phyloP scores from a whole-genome alignment of 2,329 filamentous ascomycete species.

The Calonectria multiphialidica region DNA sequence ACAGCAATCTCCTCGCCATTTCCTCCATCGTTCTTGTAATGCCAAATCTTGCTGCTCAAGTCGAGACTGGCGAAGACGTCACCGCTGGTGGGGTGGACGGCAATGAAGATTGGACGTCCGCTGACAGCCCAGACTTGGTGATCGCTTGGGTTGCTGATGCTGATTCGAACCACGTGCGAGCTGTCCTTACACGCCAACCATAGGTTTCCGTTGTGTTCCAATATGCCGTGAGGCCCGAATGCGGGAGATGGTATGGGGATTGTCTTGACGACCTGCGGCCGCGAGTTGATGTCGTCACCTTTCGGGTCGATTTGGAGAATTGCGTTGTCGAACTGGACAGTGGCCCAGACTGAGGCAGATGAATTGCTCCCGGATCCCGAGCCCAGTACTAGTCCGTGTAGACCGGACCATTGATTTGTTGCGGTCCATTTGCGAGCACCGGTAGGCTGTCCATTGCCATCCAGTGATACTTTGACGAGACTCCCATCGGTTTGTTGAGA shows the following conservation, averaged over 20 bases:
- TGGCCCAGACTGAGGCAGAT: not conserved
- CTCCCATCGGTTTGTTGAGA: not conserved
- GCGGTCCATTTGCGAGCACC: not conserved
- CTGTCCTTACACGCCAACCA: not conserved
- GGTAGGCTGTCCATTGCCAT: not conserved
- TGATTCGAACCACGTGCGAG: not conserved
- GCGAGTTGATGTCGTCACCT: not conserved
- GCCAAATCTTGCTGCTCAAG: not conserved
- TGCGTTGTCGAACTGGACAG: not conserved
- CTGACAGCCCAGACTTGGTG: not conserved
- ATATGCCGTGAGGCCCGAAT: not conserved
- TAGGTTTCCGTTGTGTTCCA: not conserved
- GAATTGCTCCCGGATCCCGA: not conserved
- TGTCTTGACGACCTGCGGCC: not conserved
- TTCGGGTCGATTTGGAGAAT: not conserved
- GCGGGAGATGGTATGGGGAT: not conserved
- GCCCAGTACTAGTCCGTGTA: not conserved
- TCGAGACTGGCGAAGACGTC: not conserved
- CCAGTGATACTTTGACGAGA: not conserved
- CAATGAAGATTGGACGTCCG: not conserved
- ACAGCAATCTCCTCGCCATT: not conserved
- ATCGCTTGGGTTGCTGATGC: not conserved
- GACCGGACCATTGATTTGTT: not conserved
- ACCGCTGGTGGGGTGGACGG: not conserved
- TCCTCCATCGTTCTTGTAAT: slow-evolving; percentile 5